Conservation (phyloP, 2,329 filamentous ascomycete species). For the Paramyrothecium roridum region DNA sequence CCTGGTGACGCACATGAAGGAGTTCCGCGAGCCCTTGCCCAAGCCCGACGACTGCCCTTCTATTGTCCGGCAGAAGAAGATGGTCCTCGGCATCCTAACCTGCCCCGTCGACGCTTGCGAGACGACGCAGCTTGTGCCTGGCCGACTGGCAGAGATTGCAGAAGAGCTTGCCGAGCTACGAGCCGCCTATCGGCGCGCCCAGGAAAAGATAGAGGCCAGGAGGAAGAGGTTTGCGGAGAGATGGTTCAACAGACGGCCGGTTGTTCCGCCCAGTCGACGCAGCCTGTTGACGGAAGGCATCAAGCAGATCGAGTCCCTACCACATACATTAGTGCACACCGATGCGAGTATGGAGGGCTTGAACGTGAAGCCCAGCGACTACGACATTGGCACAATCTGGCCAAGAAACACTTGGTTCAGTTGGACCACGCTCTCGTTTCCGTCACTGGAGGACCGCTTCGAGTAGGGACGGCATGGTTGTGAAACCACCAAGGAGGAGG, state of each 20-base stretch:
- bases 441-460: no score
- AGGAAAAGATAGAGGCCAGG: background rate
- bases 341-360: background rate
- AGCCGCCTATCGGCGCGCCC: background rate
- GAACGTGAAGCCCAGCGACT: no score
- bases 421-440: no score
- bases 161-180: background rate
- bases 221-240: background rate
- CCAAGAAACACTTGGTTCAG: background rate
- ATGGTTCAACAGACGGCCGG: background rate
- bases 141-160: background rate
- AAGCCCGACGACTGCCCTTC: slow-evolving; percentile 1
- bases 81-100: background rate
- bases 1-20: background rate
- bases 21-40: background rate
- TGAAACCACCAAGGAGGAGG: no score
- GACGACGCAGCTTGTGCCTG: background rate
- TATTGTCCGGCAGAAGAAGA: background rate
- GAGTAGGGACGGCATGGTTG: no score
- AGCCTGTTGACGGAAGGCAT: background rate
- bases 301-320: background rate
- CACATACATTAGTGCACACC: background rate
- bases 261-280: background rate
- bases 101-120: background rate
- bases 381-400: no score